These are phyloP conservation scores for Zygosaccharomyces rouxii DNA, from an alignment of 805 yeast species.

Conservation along the genomic window DNA sequence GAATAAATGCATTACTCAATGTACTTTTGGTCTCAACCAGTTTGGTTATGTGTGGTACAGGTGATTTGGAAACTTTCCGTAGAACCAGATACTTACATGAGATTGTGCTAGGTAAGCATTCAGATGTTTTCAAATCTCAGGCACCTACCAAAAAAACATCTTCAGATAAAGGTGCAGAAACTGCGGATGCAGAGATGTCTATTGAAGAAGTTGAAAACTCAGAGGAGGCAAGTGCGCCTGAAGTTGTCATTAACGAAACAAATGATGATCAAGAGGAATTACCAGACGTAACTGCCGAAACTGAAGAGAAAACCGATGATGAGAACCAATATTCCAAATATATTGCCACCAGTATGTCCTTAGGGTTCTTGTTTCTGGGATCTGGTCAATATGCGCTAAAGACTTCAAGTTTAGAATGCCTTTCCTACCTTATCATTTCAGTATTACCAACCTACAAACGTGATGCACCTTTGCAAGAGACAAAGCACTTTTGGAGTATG, in stretches of 20 bases:
- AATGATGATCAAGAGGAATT: constrained; percentile 10
- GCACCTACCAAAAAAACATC: not conserved
- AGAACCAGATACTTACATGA: constrained; percentile 70
- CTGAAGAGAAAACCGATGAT: constrained; percentile 25
- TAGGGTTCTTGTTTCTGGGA: constrained; percentile 86
- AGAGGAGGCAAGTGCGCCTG: constrained; percentile 4
- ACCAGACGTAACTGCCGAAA: constrained; percentile 4
- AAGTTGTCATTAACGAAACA: constrained; percentile 2
- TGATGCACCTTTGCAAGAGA: constrained; percentile 67
- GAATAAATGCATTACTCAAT: constrained; percentile 54
- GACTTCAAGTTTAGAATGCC: constrained; percentile 44
- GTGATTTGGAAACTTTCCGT: constrained; percentile 74
- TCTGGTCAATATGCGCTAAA: constrained; percentile 87
- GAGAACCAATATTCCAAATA: constrained; percentile 59
- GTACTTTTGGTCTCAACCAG: constrained; percentile 61
- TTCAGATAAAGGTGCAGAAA: not conserved
- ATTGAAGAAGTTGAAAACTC: constrained; percentile 2
- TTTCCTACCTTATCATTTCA: constrained; percentile 53
- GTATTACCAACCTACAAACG: constrained; percentile 53
- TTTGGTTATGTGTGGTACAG: constrained; percentile 83
- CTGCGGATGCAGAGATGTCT: constrained; percentile 5
- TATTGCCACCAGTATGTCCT: constrained; percentile 71
- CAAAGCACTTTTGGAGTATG: constrained; percentile 87
- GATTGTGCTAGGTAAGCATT: constrained; percentile 38
- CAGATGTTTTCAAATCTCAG: constrained; percentile 22